Conservation (phyloP, 2,329 filamentous ascomycete genomes). For the Rhexocercosporidium sp. region DNA sequence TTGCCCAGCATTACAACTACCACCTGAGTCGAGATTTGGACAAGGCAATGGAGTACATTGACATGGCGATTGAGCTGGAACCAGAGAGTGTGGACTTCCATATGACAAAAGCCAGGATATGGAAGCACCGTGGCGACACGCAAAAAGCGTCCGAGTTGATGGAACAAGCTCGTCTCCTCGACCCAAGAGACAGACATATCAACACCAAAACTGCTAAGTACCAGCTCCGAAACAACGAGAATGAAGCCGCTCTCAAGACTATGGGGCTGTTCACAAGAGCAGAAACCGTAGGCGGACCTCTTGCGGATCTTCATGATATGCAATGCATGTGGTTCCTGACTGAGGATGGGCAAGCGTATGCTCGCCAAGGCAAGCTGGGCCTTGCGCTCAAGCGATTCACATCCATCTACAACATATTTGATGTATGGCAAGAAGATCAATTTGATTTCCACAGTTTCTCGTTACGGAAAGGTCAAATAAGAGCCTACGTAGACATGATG, state of each 20-base stretch:
- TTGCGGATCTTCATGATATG: constrained; percentile 95
- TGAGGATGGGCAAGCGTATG: constrained; percentile 90
- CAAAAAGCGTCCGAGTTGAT: constrained; percentile 84
- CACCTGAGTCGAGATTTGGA: constrained; percentile 80
- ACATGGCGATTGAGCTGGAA: constrained; percentile 80
- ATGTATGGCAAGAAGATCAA: constrained; percentile 97
- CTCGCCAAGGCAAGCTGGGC: constrained; percentile 80
- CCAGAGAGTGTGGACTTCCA: constrained; percentile 87
- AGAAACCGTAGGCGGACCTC: constrained; percentile 83
- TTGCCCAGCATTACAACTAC: constrained; percentile 98
- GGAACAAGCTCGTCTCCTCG: constrained; percentile 83
- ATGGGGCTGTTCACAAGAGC: constrained; percentile 95
- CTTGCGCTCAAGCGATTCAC: constrained; percentile 93
- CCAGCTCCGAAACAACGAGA: constrained; percentile 89
- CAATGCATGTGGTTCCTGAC: constrained; percentile 97
- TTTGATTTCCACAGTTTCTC: constrained; percentile 99
- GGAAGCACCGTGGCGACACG: constrained; percentile 85
- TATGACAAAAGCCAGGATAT: constrained; percentile 94
- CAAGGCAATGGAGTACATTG: constrained; percentile 82
- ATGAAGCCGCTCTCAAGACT: constrained; percentile 82
- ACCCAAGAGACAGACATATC: constrained; percentile 93
- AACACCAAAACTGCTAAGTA: constrained; percentile 99
- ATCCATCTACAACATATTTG: constrained; percentile 88
- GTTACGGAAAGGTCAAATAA: constrained; percentile 92
- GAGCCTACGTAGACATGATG: constrained; percentile 95